These are phyloP conservation scores for Dalbergia cochinchinensis DNA, from an alignment of 306 rosid species.

Conservation along the genomic window DNA sequence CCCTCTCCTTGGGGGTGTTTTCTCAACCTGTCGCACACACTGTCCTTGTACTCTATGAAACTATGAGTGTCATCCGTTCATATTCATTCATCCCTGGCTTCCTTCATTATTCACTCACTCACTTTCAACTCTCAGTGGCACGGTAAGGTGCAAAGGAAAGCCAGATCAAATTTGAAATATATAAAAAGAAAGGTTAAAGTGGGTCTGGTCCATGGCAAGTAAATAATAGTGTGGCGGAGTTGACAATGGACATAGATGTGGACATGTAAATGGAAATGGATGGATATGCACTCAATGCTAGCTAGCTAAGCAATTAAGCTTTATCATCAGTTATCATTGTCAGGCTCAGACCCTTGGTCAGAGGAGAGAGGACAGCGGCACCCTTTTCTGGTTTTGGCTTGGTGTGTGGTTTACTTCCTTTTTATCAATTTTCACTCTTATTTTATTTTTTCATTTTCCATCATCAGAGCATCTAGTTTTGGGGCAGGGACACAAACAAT, in stretches of 20 bases:
- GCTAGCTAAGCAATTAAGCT: not conserved
- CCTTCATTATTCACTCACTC: not conserved
- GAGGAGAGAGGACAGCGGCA: not conserved
- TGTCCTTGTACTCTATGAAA: too few species aligned
- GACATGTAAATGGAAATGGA: too few species aligned
- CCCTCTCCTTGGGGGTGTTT: not conserved
- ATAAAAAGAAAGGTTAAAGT: not conserved
- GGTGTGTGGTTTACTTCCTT: not conserved
- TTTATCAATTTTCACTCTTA: conserved; percentile 17
- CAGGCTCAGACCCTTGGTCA: not conserved
- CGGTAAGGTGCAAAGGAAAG: not conserved
- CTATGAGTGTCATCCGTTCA: not conserved
- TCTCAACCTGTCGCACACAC: not conserved
- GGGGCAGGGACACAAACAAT: conserved; percentile 1
- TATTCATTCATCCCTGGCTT: not conserved
- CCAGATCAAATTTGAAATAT: not conserved
- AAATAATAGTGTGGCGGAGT: not conserved
- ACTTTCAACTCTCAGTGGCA: not conserved
- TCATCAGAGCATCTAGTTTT: not conserved
- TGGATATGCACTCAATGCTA: conserved; percentile 30
- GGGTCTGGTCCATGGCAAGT: not conserved
- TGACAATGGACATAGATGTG: not conserved
- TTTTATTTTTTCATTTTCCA: not conserved
- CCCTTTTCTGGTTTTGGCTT: not conserved
- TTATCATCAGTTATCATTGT: conserved; percentile 36